phyloP scores from a whole-genome alignment of 495 filamentous ascomycete species.

The Talaromyces thailandensis region DNA sequence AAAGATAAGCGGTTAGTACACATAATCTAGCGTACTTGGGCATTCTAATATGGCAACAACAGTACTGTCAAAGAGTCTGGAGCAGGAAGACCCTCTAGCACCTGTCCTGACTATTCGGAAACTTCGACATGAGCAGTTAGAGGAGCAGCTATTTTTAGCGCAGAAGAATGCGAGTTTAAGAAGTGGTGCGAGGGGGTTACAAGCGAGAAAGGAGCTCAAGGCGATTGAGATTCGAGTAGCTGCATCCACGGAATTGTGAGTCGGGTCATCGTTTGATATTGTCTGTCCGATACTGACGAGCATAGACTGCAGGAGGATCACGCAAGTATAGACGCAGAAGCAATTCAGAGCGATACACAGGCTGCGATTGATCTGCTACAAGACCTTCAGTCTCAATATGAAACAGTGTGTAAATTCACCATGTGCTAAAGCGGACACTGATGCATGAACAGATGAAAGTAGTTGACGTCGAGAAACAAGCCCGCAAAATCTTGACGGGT shows the following conservation, averaged over 20 bases:
- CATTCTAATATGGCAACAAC: background rate
- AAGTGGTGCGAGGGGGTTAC: conserved; percentile 62
- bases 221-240: conserved; percentile 54
- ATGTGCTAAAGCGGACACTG: background rate
- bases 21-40: background rate
- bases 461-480: conserved; percentile 44
- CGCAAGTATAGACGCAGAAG: conserved; percentile 43
- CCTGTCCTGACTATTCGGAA: conserved; percentile 51
- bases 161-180: conserved; percentile 63
- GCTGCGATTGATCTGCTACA: conserved; percentile 53
- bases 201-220: conserved; percentile 61
- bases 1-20: conserved; percentile 46
- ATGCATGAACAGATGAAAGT: conserved; percentile 25
- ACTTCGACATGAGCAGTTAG: conserved; percentile 48
- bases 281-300: background rate
- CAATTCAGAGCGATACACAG: conserved; percentile 50
- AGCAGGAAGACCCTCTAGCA: conserved; percentile 40
- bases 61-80: conserved; percentile 37
- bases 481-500: conserved; percentile 54
- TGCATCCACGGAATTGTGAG: conserved; percentile 43
- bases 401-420: conserved; percentile 28
- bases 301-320: conserved; percentile 43
- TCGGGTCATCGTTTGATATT: background rate
- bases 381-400: conserved; percentile 49
- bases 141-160: conserved; percentile 53